phyloP scores from a whole-genome alignment of 2,329 filamentous ascomycete genomes.

The Fusarium hainanense region DNA sequence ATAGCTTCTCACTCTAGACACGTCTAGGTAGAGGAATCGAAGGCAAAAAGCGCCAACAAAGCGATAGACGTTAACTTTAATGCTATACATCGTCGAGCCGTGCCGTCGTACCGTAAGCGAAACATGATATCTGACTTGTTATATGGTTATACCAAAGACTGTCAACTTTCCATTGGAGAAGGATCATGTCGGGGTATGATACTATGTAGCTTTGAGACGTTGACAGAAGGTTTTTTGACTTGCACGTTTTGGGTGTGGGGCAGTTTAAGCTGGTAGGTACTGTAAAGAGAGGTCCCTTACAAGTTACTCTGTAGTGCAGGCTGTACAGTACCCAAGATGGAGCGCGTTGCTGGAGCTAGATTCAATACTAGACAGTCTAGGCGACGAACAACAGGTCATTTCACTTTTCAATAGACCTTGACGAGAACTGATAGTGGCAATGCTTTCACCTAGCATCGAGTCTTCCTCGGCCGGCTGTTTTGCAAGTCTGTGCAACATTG shows the following conservation, averaged over 20 bases:
- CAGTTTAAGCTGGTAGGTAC: constrained; percentile 1
- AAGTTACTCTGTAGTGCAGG: neutral
- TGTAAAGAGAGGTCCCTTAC: neutral
- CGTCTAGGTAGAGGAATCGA: neutral
- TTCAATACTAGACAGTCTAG: neutral
- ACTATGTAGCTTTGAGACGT: neutral
- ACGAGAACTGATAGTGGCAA: neutral
- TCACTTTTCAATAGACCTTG: neutral
- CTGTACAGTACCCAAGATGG: constrained; percentile 5
- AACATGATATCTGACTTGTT: constrained; percentile 15
- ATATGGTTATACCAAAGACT: neutral
- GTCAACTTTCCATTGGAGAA: neutral
- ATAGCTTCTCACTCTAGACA: constrained; percentile 18
- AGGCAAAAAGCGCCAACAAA: neutral
- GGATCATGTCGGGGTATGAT: neutral
- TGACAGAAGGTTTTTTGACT: constrained; percentile 23
- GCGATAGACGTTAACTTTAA: neutral
- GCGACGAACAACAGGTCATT: constrained; percentile 11
- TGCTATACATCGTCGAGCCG: neutral
- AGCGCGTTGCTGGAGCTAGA: constrained; percentile 13
- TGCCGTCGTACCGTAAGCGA: neutral
- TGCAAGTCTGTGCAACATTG: constrained; percentile 11
- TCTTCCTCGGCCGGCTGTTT: neutral
- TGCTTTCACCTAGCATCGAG: neutral
- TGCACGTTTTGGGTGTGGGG: constrained; percentile 31